Percentiles rank a stretch among this genome's conserved stretches.
Evolutionary conservation across 495 filamentous ascomycete species (phyloP).

Genomic region (Tuber aestivum): DNA sequence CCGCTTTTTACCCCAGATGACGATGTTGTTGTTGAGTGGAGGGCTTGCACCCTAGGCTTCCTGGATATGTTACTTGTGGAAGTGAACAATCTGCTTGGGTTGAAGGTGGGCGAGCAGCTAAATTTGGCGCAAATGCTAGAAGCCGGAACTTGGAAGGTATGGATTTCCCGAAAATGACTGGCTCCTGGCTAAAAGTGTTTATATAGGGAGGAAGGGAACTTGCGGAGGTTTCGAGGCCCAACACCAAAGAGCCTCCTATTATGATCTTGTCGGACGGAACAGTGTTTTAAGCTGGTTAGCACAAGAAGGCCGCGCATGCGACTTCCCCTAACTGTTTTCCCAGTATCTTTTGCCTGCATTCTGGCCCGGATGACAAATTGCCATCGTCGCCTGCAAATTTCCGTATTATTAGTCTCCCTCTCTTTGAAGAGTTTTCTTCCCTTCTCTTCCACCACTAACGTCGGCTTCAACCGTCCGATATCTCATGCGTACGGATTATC

Average conservation of each 20-base stretch:
- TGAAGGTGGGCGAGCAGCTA: slow-evolving; percentile 54
- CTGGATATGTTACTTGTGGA: slow-evolving; percentile 67
- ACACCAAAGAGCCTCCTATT: slow-evolving; percentile 94
- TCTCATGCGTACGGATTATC: background rate
- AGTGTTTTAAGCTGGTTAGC: slow-evolving; percentile 61
- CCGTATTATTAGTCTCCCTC: background rate
- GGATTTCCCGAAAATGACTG: slow-evolving; percentile 11
- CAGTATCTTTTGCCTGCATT: background rate
- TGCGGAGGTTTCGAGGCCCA: slow-evolving; percentile 88
- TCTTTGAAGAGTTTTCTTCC: background rate
- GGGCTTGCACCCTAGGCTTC: slow-evolving; percentile 74
- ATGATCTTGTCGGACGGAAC: slow-evolving; percentile 95
- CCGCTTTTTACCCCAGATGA: slow-evolving; percentile 73
- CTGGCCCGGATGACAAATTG: background rate
- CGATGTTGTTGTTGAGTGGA: slow-evolving; percentile 85
- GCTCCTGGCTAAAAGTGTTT: slow-evolving; percentile 39
- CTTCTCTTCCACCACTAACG: background rate
- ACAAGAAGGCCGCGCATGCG: background rate
- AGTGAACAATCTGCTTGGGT: slow-evolving; percentile 58
- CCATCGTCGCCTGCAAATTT: background rate
- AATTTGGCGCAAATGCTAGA: slow-evolving; percentile 74
- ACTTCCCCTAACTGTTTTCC: background rate
- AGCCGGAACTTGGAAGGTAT: slow-evolving; percentile 92
- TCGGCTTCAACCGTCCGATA: background rate
- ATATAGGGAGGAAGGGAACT: slow-evolving; percentile 86